A percentile compares a stretch with the other conserved stretches of the same genome.
phyloP scores from a whole-genome alignment of 2,329 filamentous ascomycete genomes.

The Fusarium anguioides region DNA sequence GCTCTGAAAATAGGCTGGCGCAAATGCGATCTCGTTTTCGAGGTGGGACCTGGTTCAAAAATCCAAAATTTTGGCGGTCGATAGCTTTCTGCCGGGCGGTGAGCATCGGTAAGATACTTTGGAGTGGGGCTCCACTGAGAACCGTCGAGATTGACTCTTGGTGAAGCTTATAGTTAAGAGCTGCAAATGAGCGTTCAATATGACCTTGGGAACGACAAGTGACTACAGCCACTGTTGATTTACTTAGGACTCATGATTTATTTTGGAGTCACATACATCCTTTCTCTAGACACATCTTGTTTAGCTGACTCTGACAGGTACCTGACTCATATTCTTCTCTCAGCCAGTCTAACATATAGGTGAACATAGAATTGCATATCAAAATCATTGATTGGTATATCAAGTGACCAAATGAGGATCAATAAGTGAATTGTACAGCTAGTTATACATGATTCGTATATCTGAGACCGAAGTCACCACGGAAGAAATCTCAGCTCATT shows the following conservation, averaged over 20 bases:
- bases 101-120: slow-evolving; percentile 7
- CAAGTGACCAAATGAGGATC: not conserved
- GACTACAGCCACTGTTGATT: not conserved
- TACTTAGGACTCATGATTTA: not conserved
- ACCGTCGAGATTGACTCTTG: not conserved
- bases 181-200: not conserved
- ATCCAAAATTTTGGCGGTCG: slow-evolving; percentile 55
- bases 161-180: not conserved
- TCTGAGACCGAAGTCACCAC: slow-evolving; percentile 29
- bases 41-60: slow-evolving; percentile 45
- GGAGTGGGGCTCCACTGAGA: slow-evolving; percentile 23
- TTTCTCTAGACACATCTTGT: too few species aligned
- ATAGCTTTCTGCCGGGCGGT: slow-evolving; percentile 56
- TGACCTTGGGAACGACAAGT: not conserved
- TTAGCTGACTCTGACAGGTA: not conserved
- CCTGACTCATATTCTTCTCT: not conserved
- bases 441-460: slow-evolving; percentile 42
- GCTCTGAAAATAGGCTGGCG: slow-evolving; percentile 45
- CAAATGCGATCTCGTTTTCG: slow-evolving; percentile 44
- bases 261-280: not conserved
- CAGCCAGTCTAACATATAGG: not conserved
- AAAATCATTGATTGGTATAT: not conserved
- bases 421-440: slow-evolving; percentile 40
- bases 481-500: slow-evolving; percentile 38
- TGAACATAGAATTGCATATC: not conserved